Evolutionary conservation across 2,329 filamentous ascomycete species (phyloP).

Genomic region (Epichloe glyceriae): DNA sequence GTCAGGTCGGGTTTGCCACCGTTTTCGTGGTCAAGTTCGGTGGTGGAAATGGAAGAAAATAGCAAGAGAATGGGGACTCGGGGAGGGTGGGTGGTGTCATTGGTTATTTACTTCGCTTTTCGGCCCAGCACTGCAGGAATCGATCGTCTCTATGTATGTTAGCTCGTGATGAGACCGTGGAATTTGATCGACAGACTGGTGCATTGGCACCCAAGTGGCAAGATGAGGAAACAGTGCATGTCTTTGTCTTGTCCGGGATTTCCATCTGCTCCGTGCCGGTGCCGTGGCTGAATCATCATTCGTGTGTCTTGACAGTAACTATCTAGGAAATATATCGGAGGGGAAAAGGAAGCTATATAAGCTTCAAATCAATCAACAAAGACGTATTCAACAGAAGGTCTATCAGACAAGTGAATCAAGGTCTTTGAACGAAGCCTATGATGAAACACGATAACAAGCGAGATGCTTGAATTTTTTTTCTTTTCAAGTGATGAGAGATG

Average conservation of each 20-base stretch:
- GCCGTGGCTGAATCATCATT: not conserved
- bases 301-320: not conserved
- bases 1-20: too few relatives aligned
- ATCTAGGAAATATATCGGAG: too few relatives aligned
- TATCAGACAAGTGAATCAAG: too few relatives aligned
- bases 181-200: not conserved
- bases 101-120: not conserved
- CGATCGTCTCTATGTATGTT: not conserved
- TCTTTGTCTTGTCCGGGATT: not conserved
- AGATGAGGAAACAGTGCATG: not conserved
- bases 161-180: not conserved
- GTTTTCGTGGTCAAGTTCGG: not conserved
- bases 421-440: too few relatives aligned
- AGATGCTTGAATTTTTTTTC: too few relatives aligned
- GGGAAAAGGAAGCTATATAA: too few relatives aligned
- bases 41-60: not conserved
- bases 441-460: too few relatives aligned
- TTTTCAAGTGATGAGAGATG: too few relatives aligned
- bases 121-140: not conserved
- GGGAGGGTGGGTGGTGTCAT: not conserved
- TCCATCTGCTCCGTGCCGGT: not conserved
- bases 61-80: not conserved
- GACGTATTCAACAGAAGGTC: too few relatives aligned
- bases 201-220: not conserved
- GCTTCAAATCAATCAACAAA: too few relatives aligned